These are phyloP conservation scores for Vicia villosa DNA, from an alignment of 306 rosid species.

Conservation along the genomic window DNA sequence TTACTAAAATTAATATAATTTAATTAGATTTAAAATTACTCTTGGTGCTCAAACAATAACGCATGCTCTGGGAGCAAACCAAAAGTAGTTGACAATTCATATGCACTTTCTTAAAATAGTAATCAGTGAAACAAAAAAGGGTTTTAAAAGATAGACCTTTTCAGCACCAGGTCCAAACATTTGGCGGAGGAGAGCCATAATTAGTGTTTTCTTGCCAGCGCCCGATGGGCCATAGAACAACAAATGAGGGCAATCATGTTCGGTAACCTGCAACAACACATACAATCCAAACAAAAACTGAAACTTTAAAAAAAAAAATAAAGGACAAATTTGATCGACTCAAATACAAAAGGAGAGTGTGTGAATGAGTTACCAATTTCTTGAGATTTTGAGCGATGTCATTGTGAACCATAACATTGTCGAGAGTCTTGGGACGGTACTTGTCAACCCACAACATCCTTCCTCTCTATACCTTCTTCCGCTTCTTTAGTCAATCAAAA, in stretches of 20 bases:
- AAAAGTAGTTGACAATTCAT: background rate
- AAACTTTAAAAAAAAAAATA: background rate
- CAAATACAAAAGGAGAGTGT: background rate
- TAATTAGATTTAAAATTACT: too few species aligned
- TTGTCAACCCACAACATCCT: constrained; percentile 51
- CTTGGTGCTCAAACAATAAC: background rate
- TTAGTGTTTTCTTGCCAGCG: constrained; percentile 97
- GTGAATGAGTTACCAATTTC: constrained; percentile 57
- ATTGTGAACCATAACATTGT: constrained; percentile 66
- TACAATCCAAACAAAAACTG: background rate
- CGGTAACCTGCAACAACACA: constrained; percentile 53
- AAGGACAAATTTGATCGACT: constrained; percentile 6
- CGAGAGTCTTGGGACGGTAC: constrained; percentile 89
- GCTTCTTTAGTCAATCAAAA: background rate
- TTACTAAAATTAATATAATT: constrained; percentile 2
- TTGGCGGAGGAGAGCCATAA: constrained; percentile 90
- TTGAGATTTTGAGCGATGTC: constrained; percentile 82
- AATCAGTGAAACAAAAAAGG: background rate
- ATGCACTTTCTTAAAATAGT: background rate
- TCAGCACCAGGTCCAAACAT: constrained; percentile 89
- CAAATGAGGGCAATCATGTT: constrained; percentile 96
- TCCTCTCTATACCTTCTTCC: background rate
- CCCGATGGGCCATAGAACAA: constrained; percentile 95
- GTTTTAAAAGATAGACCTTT: constrained; percentile 52
- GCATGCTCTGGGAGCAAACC: background rate